Percentiles rank a stretch among this genome's conserved stretches.
Evolutionary conservation across 805 yeast genomes (phyloP).

Genomic region (Candida cerambycidarum): DNA sequence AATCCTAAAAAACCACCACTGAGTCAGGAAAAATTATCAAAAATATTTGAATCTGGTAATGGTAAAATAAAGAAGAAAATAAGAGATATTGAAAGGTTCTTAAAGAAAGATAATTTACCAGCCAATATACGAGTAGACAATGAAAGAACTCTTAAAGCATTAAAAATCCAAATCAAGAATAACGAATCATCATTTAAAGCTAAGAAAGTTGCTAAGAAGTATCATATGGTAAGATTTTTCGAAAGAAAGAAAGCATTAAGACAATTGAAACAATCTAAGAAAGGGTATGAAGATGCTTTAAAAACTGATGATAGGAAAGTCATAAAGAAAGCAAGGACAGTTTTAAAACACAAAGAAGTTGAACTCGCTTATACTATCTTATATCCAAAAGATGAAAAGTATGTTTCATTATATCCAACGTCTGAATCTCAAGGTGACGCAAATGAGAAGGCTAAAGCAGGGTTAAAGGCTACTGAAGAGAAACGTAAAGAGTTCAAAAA

Average conservation of each 20-base stretch:
- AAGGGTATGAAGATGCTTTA: conserved; percentile 34
- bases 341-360: conserved; percentile 54
- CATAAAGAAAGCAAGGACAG: conserved; percentile 47
- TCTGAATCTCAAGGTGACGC: conserved; percentile 12
- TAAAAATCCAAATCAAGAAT: conserved; percentile 55
- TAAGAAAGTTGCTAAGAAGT: conserved; percentile 61
- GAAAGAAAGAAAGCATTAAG: conserved; percentile 85
- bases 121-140: conserved; percentile 66
- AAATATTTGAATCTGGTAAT: conserved; percentile 31
- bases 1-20: conserved; percentile 2
- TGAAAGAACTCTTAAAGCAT: conserved; percentile 71
- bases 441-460: conserved; percentile 42
- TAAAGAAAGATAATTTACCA: conserved; percentile 54
- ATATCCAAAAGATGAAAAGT: conserved; percentile 79
- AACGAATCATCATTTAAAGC: conserved; percentile 46
- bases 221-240: conserved; percentile 91
- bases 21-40: conserved; percentile 22
- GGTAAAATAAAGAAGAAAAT: conserved; percentile 78
- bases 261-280: conserved; percentile 55
- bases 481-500: conserved; percentile 46
- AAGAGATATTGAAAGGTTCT: conserved; percentile 77
- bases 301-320: conserved; percentile 36
- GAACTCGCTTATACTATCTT: conserved; percentile 74
- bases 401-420: conserved; percentile 72
- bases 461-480: conserved; percentile 41